These are phyloP conservation scores for Desmodesmus armatus DNA, from an alignment of 139 green algal species.

Conservation along the genomic window DNA sequence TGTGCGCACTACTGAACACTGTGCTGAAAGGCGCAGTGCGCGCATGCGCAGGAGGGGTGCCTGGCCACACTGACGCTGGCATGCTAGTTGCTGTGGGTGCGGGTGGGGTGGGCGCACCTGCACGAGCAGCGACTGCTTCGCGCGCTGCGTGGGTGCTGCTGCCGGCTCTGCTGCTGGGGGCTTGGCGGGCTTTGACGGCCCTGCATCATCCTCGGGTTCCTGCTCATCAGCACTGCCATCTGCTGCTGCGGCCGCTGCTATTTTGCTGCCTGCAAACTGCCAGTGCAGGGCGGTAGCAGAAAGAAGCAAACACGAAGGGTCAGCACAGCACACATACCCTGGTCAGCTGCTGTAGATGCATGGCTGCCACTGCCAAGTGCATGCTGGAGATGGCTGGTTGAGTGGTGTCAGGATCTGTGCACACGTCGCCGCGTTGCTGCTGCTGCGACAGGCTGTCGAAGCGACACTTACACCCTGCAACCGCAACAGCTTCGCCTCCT, in stretches of 20 bases:
- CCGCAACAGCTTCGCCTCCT: conserved; percentile 71
- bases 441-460: too few relatives aligned
- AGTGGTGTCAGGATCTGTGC: too few relatives aligned
- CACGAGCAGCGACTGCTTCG: conserved; percentile 39
- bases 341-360: too few relatives aligned
- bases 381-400: too few relatives aligned
- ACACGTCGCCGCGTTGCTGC: too few relatives aligned
- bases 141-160: neutral
- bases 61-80: neutral
- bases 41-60: too few relatives aligned
- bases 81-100: neutral
- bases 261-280: neutral
- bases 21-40: too few relatives aligned
- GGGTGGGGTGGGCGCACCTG: neutral
- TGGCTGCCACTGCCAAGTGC: too few relatives aligned
- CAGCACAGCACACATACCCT: too few relatives aligned
- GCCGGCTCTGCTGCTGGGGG: neutral
- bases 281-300: neutral
- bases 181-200: neutral
- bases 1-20: too few relatives aligned
- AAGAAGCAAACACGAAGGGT: neutral
- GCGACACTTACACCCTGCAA: conserved; percentile 64
- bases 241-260: neutral
- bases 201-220: neutral
- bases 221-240: neutral